These are phyloP conservation scores for Phytophthora pluvialis DNA, from an alignment of 352 stramenopile species.

Conservation along the genomic window DNA sequence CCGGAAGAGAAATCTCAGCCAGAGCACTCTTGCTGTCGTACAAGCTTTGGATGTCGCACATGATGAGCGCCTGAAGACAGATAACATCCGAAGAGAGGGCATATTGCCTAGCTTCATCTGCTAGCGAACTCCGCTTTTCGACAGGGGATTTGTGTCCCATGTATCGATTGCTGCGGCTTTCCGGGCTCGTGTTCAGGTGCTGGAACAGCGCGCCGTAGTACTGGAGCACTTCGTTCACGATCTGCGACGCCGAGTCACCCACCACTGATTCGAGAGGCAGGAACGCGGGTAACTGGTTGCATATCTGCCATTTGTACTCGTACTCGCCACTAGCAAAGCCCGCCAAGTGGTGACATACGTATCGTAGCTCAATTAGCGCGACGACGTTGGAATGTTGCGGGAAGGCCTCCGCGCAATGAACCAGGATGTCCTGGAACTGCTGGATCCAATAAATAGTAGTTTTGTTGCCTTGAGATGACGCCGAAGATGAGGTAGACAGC, in stretches of 20 bases:
- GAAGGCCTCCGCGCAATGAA: conserved; percentile 72
- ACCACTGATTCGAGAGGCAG: conserved; percentile 54
- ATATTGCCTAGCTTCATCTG: conserved; percentile 36
- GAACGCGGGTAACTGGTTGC: conserved; percentile 62
- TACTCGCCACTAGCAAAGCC: conserved; percentile 63
- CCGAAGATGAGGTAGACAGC: conserved; percentile 42
- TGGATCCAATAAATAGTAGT: conserved; percentile 81
- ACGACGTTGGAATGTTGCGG: conserved; percentile 69
- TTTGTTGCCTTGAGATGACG: conserved; percentile 51
- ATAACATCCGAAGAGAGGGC: conserved; percentile 57
- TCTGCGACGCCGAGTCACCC: conserved; percentile 59
- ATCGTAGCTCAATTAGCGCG: conserved; percentile 80
- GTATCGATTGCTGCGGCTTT: conserved; percentile 50
- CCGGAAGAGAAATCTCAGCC: conserved; percentile 65
- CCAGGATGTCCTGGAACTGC: conserved; percentile 78
- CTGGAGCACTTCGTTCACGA: conserved; percentile 82
- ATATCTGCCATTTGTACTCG: conserved; percentile 82
- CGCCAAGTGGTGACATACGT: conserved; percentile 82
- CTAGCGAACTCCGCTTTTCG: conserved; percentile 6
- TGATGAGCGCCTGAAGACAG: conserved; percentile 68
- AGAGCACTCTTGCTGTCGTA: conserved; percentile 82
- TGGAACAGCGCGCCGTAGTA: conserved; percentile 75
- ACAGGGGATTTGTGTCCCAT: conserved; percentile 29
- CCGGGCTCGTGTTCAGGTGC: conserved; percentile 62
- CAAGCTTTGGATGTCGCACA: conserved; percentile 84